Conservation (phyloP, 2,329 filamentous ascomycete species). For the Harringtonia aguacate region DNA sequence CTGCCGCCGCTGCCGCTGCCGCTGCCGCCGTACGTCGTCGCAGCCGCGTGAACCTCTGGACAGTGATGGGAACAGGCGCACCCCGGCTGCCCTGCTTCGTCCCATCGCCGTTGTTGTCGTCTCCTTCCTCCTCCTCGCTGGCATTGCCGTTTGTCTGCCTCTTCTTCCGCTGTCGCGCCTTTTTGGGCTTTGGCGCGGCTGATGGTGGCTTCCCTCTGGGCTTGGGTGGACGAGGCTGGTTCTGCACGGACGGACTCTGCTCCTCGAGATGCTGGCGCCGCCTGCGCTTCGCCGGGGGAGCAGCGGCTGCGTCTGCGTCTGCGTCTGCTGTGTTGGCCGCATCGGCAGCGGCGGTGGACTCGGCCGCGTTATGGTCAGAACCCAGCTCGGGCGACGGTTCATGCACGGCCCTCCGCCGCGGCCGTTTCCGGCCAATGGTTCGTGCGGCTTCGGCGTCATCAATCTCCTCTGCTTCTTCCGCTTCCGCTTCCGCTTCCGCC, state of each 20-base stretch:
- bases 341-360: conserved; percentile 11
- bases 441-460: conserved; percentile 30
- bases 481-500: conserved; percentile 12
- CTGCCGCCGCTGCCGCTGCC: background rate
- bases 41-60: background rate
- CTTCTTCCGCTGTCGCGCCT: conserved; percentile 1
- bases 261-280: conserved; percentile 18
- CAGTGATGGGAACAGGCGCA: conserved; percentile 36
- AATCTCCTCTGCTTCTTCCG: conserved; percentile 32
- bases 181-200: conserved; percentile 7
- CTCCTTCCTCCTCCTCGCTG: background rate
- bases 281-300: conserved; percentile 24
- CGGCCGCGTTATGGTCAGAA: conserved; percentile 20
- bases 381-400: conserved; percentile 31
- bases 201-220: conserved; percentile 3
- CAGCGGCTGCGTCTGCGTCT: conserved; percentile 19
- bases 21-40: background rate
- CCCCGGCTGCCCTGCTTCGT: background rate
- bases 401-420: conserved; percentile 21
- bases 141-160: background rate
- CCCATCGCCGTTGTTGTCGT: background rate
- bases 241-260: conserved; percentile 31
- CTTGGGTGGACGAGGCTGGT: conserved; percentile 21
- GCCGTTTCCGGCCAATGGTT: conserved; percentile 31
- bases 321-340: conserved; percentile 15